Evolutionary conservation across 352 stramenopile species (phyloP).

Genomic region (Phytophthora sojae): DNA sequence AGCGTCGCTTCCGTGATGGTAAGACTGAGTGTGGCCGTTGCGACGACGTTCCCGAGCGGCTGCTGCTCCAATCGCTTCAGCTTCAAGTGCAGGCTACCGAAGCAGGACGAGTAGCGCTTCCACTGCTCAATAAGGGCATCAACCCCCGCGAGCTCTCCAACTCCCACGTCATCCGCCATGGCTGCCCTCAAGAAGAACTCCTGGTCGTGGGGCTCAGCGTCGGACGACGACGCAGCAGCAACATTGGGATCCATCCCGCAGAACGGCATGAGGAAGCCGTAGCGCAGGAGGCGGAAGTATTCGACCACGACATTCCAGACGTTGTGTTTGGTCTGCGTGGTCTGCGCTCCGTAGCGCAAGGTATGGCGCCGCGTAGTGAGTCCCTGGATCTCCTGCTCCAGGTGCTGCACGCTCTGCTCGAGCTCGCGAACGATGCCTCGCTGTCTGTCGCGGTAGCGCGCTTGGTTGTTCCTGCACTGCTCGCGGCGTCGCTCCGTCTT

Average conservation of each 20-base stretch:
- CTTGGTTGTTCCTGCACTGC: conserved; percentile 55
- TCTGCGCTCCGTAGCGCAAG: conserved; percentile 21
- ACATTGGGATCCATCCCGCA: neutral
- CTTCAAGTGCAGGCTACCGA: conserved; percentile 34
- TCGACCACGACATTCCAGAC: conserved; percentile 25
- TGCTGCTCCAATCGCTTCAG: conserved; percentile 33
- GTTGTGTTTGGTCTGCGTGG: conserved; percentile 17
- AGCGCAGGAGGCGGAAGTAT: conserved; percentile 31
- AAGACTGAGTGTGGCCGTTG: conserved; percentile 16
- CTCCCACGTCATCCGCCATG: conserved; percentile 23
- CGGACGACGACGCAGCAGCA: neutral
- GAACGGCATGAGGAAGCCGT: conserved; percentile 13
- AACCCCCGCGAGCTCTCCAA: conserved; percentile 25
- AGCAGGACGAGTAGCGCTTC: conserved; percentile 33
- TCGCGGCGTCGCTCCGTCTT: conserved; percentile 48
- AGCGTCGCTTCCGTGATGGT: conserved; percentile 25
- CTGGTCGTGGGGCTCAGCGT: conserved; percentile 3
- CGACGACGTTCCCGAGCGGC: conserved; percentile 1
- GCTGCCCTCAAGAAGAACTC: conserved; percentile 32
- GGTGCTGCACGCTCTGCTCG: conserved; percentile 25
- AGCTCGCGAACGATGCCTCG: conserved; percentile 21
- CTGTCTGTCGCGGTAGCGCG: conserved; percentile 52
- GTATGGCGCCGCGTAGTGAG: conserved; percentile 10
- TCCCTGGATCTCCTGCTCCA: conserved; percentile 33
- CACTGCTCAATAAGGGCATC: conserved; percentile 38